Evolutionary conservation across 176 grass and related monocot genomes (phyloP).

Genomic region (Oryza coarctata): DNA sequence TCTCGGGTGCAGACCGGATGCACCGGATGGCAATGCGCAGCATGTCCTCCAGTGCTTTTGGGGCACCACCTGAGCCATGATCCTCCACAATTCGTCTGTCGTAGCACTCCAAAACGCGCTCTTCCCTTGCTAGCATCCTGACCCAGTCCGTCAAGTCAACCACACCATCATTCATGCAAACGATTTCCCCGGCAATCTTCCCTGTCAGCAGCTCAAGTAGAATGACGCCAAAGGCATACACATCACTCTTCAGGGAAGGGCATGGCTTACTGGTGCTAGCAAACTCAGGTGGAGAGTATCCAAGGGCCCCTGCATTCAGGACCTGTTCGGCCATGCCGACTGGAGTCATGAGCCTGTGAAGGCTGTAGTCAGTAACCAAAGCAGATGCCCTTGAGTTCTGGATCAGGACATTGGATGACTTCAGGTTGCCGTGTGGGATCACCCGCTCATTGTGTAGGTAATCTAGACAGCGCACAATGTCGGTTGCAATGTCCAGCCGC

Average conservation of each 20-base stretch:
- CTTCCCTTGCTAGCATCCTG: constrained; percentile 64
- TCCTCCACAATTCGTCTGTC: constrained; percentile 44
- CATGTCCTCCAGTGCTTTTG: constrained; percentile 59
- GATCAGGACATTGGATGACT: constrained; percentile 74
- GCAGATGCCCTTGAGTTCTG: constrained; percentile 45
- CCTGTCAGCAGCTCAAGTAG: constrained; percentile 85
- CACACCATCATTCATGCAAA: constrained; percentile 63
- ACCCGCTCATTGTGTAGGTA: constrained; percentile 74
- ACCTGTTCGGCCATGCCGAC: constrained; percentile 71
- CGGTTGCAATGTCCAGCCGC: constrained; percentile 56
- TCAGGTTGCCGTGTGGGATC: constrained; percentile 91
- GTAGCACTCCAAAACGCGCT: constrained; percentile 68
- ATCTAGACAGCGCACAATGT: constrained; percentile 67
- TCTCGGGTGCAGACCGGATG: constrained; percentile 66
- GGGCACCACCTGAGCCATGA: constrained; percentile 22
- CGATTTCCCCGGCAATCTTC: constrained; percentile 69
- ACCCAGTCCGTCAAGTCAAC: constrained; percentile 94
- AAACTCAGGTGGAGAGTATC: constrained; percentile 87
- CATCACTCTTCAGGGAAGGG: constrained; percentile 84
- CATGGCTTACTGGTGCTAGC: constrained; percentile 81
- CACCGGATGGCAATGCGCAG: constrained; percentile 70
- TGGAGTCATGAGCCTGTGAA: constrained; percentile 76
- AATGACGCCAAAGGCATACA: constrained; percentile 86
- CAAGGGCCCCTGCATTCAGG: constrained; percentile 69
- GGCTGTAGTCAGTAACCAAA: constrained; percentile 70